Evolutionary conservation across 164 flowering plant species (phyloP).

Genomic region (Macadamia integrifolia): DNA sequence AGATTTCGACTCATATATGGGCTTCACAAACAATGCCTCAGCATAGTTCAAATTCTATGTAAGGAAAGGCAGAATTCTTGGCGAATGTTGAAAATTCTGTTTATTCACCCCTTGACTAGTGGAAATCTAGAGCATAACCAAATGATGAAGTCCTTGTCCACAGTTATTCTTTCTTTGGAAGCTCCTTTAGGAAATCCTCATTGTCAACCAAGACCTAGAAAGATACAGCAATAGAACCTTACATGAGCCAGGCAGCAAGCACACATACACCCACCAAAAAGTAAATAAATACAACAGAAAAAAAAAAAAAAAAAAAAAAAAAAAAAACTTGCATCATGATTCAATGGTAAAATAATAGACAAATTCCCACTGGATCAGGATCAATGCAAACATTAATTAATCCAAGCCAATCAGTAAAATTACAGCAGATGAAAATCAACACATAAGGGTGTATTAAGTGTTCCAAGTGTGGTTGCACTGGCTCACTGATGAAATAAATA

Average conservation of each 20-base stretch:
- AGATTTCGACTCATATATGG: too few species aligned
- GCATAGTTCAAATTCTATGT: neutral
- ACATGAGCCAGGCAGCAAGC: neutral
- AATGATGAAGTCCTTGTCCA: neutral
- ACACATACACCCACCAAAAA: too few species aligned
- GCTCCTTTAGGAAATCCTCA: conserved; percentile 72
- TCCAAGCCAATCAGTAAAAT: neutral
- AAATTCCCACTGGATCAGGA: neutral
- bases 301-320: too few species aligned
- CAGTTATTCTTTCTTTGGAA: conserved; percentile 28
- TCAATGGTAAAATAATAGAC: neutral
- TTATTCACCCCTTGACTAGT: neutral
- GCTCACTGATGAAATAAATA: too few species aligned
- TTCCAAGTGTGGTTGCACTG: too few species aligned
- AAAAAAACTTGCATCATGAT: neutral
- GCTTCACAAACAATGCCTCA: too few species aligned
- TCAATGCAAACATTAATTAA: neutral
- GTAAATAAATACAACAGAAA: too few species aligned
- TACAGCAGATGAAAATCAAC: too few species aligned
- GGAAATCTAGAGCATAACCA: neutral
- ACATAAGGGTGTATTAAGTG: neutral
- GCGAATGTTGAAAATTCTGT: neutral
- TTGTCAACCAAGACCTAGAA: conserved; percentile 79
- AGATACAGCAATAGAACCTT: neutral
- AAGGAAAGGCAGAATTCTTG: neutral